Evolutionary conservation across 2,329 filamentous ascomycete species (phyloP), one percentile per base, ranked within the genome.

Genomic region (Colletotrichum trifolii): DNA sequence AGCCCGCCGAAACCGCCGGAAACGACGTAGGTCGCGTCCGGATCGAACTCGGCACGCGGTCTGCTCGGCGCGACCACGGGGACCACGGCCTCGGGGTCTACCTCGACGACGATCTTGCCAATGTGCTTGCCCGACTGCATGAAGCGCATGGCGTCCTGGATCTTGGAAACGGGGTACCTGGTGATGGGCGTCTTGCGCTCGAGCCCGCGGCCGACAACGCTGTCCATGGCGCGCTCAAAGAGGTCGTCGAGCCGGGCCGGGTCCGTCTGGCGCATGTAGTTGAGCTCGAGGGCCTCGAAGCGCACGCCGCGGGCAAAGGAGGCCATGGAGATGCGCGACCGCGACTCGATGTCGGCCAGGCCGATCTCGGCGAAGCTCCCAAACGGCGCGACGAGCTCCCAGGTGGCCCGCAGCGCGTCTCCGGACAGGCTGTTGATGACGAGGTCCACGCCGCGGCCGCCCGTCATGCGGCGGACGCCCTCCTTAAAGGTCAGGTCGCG

Each of bases 111-210:
- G 13, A 83, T 78, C 59, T 83, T 83, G 0, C 81, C 81, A 49
- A 79, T 78, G 66, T 83, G 81, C 39, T 71, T 71, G 1, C 81
- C 81, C 2, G 71, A 72, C 60, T 83, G 79, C 77, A 84, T 78
- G 48, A 77, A 75, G 0, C 79, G 71, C 67, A 84, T 81, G 0
- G 80, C 80, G 8, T 79, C 74, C 25, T 74, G 68, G 1, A 81
- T 70, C 2, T 76, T 59, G 4, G 69, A 67, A 0, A 71, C 67
- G 4, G 60, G 50, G 50, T 75, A 72, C n/a, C 68, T 52, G 42
- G 42, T 49, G 11, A 77, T 69, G 10, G 74, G 73, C 1, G 10
- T 66, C 60, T 4, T 69, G 57, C 8, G n/a, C 9, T 47, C 12
- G 17, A 64, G 10, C 10, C 6, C 33, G 1, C 11, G 2, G 9